phyloP scores from a whole-genome alignment of 179 eudicot species.

The Nepenthes alata region DNA sequence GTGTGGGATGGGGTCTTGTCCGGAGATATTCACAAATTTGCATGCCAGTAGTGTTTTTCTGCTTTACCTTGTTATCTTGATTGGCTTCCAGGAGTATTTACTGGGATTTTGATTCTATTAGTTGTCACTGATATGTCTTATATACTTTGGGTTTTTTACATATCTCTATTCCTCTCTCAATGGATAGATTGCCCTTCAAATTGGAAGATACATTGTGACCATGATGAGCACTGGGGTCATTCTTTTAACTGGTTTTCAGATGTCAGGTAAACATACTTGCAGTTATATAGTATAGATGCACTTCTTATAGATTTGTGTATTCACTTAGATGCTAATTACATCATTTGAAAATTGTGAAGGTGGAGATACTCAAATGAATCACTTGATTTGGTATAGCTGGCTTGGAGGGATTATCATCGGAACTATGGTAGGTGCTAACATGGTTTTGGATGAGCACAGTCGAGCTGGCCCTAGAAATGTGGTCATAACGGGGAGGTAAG shows the following conservation, averaged over 20 bases:
- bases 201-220: constrained; percentile 85
- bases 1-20: too few relatives aligned
- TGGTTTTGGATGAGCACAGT: constrained; percentile 85
- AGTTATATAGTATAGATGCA: neutral
- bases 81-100: too few relatives aligned
- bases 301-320: neutral
- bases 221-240: constrained; percentile 90
- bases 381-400: constrained; percentile 97
- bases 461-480: constrained; percentile 97
- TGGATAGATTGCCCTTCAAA: constrained; percentile 47
- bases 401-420: constrained; percentile 95
- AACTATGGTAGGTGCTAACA: constrained; percentile 91
- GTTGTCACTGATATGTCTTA: too few relatives aligned
- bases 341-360: constrained; percentile 29
- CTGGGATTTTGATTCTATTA: too few relatives aligned
- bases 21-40: too few relatives aligned
- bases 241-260: constrained; percentile 63
- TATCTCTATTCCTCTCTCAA: neutral
- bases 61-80: too few relatives aligned
- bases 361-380: constrained; percentile 77
- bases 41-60: too few relatives aligned
- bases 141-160: neutral
- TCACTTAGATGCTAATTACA: neutral
- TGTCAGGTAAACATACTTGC: constrained; percentile 53
- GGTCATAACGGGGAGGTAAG: constrained; percentile 94